Evolutionary conservation across 257 asterid genomes (phyloP), one percentile per base, ranked within the genome.

Genomic region (Solanum ossicruentum): DNA sequence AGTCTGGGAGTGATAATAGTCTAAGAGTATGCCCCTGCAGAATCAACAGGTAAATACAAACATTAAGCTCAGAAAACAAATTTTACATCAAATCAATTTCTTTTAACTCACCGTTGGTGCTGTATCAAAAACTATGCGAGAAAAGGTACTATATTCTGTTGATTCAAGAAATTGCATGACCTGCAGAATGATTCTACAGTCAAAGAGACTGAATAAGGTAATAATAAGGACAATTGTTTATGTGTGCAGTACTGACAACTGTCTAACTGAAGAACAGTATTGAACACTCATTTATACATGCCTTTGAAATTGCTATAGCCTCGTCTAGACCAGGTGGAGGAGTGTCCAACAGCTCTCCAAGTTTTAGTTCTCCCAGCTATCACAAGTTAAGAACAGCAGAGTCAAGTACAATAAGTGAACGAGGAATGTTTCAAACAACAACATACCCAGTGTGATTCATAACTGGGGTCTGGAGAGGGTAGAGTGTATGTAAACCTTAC

Each of bases 281-380:
- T 69, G 83, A 36, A 36, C 43, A 69, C 54, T 75, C 51, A 41
- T 47, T 67, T 21, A 18, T 56, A 85, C 88, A 12, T 84, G 86
- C 96, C 97, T 92, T 91, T 20, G 94, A 90, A 89, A 94, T 94
- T 23, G 98, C 98, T 77, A 94, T 84, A 86, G 89, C 96, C 89
- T 94, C 96, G 71, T 93, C 98, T 16, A 94, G 86, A 86, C 96
- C 98, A 73, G 98, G 96, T 65, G 94, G 95, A 88, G 91, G 89
- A 70, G 91, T 85, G 86, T 93, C 96, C 91, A 92, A 84, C 83
- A 93, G 92, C 88, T 94, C 98, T 87, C 91, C 94, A 67, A 94
- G 92, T 83, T 94, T 92, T 85, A 93, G 87, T 43, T 91, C 96
- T 86, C 92, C 96, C 90, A 93, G 39, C 97, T 93, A 41, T 41